A percentile compares a stretch with the other conserved stretches of the same genome.
phyloP scores from a whole-genome alignment of 257 asterid genomes.

The Avicennia marina region DNA sequence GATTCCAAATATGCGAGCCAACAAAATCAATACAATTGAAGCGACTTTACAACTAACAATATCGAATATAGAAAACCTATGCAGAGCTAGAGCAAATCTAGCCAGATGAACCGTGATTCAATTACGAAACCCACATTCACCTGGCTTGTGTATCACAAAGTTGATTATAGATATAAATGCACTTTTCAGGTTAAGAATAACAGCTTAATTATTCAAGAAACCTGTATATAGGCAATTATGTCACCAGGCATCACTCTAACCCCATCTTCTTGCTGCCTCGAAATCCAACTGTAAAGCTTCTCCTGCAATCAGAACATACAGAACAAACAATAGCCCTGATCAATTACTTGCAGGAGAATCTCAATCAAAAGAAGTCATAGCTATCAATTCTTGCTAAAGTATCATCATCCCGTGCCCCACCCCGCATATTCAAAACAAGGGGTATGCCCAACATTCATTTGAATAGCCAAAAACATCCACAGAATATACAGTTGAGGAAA shows the following conservation, averaged over 20 bases:
- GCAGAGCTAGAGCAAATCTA: no score
- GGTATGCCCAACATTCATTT: not conserved
- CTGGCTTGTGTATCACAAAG: not conserved
- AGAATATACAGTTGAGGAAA: not conserved
- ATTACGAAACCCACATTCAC: no score
- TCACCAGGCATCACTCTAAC: constrained; percentile 50
- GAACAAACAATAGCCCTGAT: not conserved
- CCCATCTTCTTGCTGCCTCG: constrained; percentile 58
- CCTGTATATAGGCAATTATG: constrained; percentile 50
- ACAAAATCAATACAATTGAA: not conserved
- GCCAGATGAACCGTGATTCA: no score
- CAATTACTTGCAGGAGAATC: not conserved
- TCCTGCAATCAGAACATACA: constrained; percentile 31
- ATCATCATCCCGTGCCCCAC: not conserved
- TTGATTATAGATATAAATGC: not conserved
- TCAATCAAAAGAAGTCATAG: not conserved
- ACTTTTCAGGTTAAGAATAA: not conserved
- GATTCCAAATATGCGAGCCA: not conserved
- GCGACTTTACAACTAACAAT: no score
- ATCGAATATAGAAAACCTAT: no score
- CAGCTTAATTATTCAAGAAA: not conserved
- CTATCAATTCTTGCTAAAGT: not conserved
- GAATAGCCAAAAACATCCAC: not conserved
- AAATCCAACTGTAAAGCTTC: constrained; percentile 50
- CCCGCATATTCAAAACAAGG: not conserved